Evolutionary conservation across 805 yeast species (phyloP).

Genomic region (Yarrowia phangngaensis): DNA sequence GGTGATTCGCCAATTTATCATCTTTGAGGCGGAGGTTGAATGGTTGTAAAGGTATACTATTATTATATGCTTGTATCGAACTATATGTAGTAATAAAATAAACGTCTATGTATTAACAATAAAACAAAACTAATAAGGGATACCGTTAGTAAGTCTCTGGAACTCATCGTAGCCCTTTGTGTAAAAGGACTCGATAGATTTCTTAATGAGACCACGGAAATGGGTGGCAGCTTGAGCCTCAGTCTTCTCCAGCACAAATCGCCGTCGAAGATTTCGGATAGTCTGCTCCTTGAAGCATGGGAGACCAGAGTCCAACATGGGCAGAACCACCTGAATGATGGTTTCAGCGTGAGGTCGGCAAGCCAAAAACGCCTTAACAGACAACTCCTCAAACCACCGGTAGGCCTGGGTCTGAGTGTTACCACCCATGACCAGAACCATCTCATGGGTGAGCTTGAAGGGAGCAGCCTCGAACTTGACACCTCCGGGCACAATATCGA

Average conservation of each 20-base stretch:
- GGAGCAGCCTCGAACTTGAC: constrained; percentile 98
- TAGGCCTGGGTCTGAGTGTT: constrained; percentile 76
- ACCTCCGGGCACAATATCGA: constrained; percentile 98
- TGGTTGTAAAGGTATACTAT: constrained; percentile 38
- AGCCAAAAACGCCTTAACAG: constrained; percentile 86
- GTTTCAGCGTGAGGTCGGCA: constrained; percentile 84
- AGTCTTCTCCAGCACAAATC: constrained; percentile 76
- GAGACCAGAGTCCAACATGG: constrained; percentile 92
- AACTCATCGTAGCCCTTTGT: constrained; percentile 97
- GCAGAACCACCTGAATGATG: constrained; percentile 77
- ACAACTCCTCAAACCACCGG: constrained; percentile 89
- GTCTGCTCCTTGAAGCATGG: constrained; percentile 89
- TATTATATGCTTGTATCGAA: too few species aligned
- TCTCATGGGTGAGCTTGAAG: constrained; percentile 90
- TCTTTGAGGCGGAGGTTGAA: too few species aligned
- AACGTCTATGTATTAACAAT: constrained; percentile 6
- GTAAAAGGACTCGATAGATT: constrained; percentile 79
- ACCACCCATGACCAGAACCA: constrained; percentile 97
- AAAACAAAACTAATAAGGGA: constrained; percentile 61
- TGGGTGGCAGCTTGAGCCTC: constrained; percentile 81
- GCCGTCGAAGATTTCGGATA: constrained; percentile 64
- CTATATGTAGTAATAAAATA: not conserved
- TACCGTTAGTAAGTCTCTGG: constrained; percentile 94
- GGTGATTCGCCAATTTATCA: constrained; percentile 76
- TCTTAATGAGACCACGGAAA: constrained; percentile 70